These are phyloP conservation scores for Yamadazyma membranifaciens DNA, from an alignment of 1,139 yeast species.

Conservation along the genomic window DNA sequence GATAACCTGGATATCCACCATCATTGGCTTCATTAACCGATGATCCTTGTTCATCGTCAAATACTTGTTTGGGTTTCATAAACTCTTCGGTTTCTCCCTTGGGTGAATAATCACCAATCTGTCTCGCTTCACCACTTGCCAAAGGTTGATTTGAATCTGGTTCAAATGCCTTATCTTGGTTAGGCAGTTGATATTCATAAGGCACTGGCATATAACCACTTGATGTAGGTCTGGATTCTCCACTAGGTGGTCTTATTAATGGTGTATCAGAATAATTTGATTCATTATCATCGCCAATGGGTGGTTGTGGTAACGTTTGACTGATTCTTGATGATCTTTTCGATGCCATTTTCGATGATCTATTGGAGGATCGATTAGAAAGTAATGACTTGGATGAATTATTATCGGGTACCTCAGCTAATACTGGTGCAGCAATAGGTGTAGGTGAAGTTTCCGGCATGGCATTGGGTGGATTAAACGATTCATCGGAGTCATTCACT, in stretches of 20 bases:
- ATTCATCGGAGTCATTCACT: not conserved
- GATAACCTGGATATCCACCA: conserved; percentile 7
- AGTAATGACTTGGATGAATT: not conserved
- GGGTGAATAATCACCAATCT: conserved; percentile 7
- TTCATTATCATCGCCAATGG: conserved; percentile 13
- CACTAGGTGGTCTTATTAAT: not conserved
- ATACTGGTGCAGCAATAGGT: not conserved
- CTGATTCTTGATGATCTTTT: conserved; percentile 6
- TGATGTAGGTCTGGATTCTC: conserved; percentile 2
- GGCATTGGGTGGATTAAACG: too few relatives aligned
- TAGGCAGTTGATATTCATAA: conserved; percentile 1
- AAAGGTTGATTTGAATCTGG: not conserved
- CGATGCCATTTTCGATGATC: too few relatives aligned
- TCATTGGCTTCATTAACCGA: conserved; percentile 12
- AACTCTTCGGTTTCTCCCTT: conserved; percentile 6
- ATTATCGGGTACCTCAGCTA: not conserved
- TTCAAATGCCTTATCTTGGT: not conserved
- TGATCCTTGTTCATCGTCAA: conserved; percentile 16
- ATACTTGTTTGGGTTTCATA: conserved; percentile 12
- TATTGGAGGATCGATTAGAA: not conserved
- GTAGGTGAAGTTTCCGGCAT: not conserved
- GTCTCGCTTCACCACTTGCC: not conserved
- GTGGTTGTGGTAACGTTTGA: conserved; percentile 17
- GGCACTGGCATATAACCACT: conserved; percentile 9
- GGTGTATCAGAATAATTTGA: conserved; percentile 10